phyloP scores from a whole-genome alignment of 176 grass and related monocot species.

The Zizania latifolia region DNA sequence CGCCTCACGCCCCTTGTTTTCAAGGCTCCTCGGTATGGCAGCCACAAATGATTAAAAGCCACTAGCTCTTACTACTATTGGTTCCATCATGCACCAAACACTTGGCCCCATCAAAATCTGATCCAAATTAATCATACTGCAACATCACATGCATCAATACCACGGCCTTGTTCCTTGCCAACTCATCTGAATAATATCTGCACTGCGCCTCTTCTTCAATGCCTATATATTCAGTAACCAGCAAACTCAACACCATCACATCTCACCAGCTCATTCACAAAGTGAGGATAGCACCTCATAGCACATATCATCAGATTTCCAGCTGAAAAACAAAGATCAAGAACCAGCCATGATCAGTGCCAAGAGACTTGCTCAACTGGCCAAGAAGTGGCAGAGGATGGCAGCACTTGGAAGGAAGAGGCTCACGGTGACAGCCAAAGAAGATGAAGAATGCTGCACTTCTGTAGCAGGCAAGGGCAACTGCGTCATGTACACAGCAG shows the following conservation, averaged over 20 bases:
- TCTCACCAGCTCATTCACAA: background rate
- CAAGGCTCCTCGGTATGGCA: background rate
- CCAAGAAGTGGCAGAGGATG: conserved; percentile 37
- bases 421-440: too few relatives aligned
- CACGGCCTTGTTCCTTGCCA: background rate
- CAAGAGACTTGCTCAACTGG: background rate
- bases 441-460: too few relatives aligned
- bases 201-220: background rate
- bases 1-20: background rate
- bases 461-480: too few relatives aligned
- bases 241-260: background rate
- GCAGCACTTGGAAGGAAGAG: conserved; percentile 33
- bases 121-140: conserved; percentile 3
- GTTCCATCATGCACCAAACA: background rate
- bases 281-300: background rate
- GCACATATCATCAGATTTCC: background rate
- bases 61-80: background rate
- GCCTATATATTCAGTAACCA: background rate
- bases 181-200: background rate
- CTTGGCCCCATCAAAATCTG: conserved; percentile 17
- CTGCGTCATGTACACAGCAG: too few relatives aligned
- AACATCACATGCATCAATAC: background rate
- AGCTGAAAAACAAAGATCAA: background rate
- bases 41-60: background rate
- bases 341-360: background rate